phyloP scores from a whole-genome alignment of 306 rosid genomes.

The Sindora glabra region DNA sequence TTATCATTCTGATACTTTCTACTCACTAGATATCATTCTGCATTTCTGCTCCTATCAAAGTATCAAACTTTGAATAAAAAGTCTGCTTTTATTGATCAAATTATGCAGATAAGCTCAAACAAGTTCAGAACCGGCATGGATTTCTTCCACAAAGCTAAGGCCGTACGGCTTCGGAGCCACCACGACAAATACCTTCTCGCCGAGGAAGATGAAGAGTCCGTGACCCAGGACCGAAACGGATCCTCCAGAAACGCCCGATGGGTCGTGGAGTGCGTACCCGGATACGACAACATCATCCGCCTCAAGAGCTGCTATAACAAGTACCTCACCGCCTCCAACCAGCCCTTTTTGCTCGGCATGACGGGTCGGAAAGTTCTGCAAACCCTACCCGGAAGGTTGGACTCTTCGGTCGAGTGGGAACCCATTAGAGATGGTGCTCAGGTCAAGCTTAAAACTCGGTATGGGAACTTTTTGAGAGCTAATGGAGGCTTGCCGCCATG shows the following conservation, averaged over 20 bases:
- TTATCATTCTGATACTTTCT: no score
- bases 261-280: neutral
- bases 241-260: neutral
- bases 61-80: no score
- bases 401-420: neutral
- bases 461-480: constrained; percentile 72
- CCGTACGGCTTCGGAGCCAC: constrained; percentile 15
- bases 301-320: neutral
- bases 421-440: neutral
- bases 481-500: constrained; percentile 89
- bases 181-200: neutral
- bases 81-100: no score
- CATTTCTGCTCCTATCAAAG: no score
- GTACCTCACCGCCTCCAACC: neutral
- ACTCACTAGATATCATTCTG: no score
- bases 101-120: no score
- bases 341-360: neutral
- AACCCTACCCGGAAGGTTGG: neutral
- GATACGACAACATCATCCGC: neutral
- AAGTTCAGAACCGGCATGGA: no score
- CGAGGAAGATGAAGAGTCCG: neutral
- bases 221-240: neutral
- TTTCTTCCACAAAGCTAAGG: constrained; percentile 2
- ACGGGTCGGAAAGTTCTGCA: neutral
- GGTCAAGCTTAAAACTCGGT: constrained; percentile 63